Conservation (phyloP, 768 basidiomycete species). For the Termitomyces bulborhizus region DNA sequence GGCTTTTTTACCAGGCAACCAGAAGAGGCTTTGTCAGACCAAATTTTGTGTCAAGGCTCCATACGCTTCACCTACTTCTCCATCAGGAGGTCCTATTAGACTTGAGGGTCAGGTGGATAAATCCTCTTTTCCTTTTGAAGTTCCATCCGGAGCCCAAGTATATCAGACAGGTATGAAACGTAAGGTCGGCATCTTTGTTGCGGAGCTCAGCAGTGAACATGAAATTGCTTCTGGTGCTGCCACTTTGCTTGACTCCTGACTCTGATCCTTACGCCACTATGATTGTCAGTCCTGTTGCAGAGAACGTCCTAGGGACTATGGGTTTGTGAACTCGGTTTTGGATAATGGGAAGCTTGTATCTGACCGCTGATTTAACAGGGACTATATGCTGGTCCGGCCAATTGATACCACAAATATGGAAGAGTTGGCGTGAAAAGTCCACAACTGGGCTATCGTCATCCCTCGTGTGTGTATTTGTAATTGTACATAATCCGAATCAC, state of each 20-base stretch:
- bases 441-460: conserved; percentile 63
- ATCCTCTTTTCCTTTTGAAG: too few relatives aligned
- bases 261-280: conserved; percentile 17
- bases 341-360: neutral
- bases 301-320: conserved; percentile 66
- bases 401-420: conserved; percentile 67
- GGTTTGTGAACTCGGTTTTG: conserved; percentile 29
- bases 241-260: neutral
- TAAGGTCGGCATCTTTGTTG: too few relatives aligned
- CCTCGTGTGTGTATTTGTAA: conserved; percentile 45
- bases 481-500: neutral
- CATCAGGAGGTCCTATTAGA: too few relatives aligned
- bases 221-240: too few relatives aligned
- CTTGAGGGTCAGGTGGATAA: too few relatives aligned
- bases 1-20: too few relatives aligned
- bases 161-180: too few relatives aligned
- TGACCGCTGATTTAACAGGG: conserved; percentile 28
- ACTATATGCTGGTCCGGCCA: conserved; percentile 64
- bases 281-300: conserved; percentile 44
- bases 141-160: too few relatives aligned
- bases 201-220: too few relatives aligned
- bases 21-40: too few relatives aligned
- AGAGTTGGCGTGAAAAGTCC: conserved; percentile 61
- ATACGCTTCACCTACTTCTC: too few relatives aligned
- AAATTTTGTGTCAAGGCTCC: too few relatives aligned